Evolutionary conservation across 2,329 filamentous ascomycete species (phyloP).

Genomic region (Apiospora malaysiana): DNA sequence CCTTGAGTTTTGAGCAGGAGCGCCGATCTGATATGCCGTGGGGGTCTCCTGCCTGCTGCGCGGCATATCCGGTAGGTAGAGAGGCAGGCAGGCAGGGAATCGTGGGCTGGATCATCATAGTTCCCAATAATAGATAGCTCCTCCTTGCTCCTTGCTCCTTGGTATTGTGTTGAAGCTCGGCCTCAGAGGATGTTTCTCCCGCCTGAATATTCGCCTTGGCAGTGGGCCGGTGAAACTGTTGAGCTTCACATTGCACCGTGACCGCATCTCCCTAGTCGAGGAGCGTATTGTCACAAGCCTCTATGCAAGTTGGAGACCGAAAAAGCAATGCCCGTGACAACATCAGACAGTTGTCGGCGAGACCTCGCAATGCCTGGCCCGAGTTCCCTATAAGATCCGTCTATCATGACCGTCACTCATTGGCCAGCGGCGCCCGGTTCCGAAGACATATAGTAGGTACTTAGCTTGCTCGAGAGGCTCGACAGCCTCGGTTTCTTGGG

Average conservation of each 20-base stretch:
- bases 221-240: conserved; percentile 23
- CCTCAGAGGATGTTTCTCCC: conserved; percentile 15
- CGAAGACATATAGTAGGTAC: neutral
- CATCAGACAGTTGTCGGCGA: neutral
- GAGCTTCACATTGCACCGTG: conserved; percentile 16
- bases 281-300: conserved; percentile 13
- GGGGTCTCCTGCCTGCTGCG: neutral
- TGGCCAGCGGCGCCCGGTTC: neutral
- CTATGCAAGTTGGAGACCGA: neutral
- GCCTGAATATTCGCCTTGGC: conserved; percentile 16
- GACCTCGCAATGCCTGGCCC: neutral
- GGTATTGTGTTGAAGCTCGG: conserved; percentile 4
- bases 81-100: neutral
- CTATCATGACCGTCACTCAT: neutral
- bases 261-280: conserved; percentile 10
- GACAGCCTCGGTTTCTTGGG: neutral
- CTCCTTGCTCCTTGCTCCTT: neutral
- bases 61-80: neutral
- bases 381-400: conserved; percentile 5
- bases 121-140: neutral
- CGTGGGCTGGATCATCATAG: neutral
- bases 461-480: neutral
- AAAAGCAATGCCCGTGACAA: conserved; percentile 7
- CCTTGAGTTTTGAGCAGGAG: conserved; percentile 4
- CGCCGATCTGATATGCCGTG: conserved; percentile 4